Conservation (phyloP, 73 alveolate genomes). For the Tetrahymena thermophila region DNA sequence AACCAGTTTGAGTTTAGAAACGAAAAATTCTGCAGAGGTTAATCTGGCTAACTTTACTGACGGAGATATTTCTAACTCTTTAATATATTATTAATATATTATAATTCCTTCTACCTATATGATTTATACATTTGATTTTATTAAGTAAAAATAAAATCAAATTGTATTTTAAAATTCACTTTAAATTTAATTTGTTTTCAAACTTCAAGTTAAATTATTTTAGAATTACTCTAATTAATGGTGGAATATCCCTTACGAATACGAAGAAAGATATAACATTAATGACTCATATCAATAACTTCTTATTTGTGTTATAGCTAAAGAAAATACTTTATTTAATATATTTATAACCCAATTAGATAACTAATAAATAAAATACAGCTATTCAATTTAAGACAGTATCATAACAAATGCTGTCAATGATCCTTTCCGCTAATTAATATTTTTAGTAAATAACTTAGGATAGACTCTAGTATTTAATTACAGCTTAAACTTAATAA, state of each 20-base stretch:
- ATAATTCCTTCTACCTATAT: not conserved
- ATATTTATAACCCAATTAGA: too few species aligned
- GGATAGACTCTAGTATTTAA: not conserved
- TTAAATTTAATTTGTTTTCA: not conserved
- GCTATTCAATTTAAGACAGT: not conserved
- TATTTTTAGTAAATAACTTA: not conserved
- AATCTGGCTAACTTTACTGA: not conserved
- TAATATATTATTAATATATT: too few species aligned
- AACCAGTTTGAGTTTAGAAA: too few species aligned
- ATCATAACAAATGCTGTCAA: not conserved
- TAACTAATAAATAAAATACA: too few species aligned
- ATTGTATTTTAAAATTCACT: too few species aligned
- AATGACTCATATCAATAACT: not conserved
- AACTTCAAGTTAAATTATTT: not conserved
- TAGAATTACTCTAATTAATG: not conserved
- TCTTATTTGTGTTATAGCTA: not conserved
- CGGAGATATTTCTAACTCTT: not conserved
- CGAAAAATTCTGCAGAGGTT: not conserved
- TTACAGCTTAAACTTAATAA: not conserved
- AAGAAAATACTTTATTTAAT: not conserved
- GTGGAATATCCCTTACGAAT: not conserved
- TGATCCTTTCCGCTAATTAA: not conserved
- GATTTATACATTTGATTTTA: not conserved
- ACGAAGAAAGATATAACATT: not conserved
- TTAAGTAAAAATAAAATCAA: too few species aligned